These are phyloP conservation scores for Exidia glandulosa DNA, from an alignment of 768 basidiomycete species.

Conservation along the genomic window DNA sequence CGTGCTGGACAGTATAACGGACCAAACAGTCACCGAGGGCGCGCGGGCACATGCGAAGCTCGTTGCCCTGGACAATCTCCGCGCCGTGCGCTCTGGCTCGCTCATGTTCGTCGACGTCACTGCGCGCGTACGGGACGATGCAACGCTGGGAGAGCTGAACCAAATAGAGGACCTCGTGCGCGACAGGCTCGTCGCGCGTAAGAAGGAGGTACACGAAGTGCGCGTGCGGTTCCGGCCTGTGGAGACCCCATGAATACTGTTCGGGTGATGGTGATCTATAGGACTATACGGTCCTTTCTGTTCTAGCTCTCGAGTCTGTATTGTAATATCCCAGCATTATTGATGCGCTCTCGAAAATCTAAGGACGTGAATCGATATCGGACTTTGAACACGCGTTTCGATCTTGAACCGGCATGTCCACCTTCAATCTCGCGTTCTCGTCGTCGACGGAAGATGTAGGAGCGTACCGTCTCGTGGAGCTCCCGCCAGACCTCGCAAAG, in stretches of 20 bases:
- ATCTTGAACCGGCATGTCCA: not conserved
- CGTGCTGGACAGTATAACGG: conserved; percentile 45
- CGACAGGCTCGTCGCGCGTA: conserved; percentile 38
- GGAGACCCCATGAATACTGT: too few relatives aligned
- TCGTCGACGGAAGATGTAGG: not conserved
- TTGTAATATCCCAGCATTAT: too few relatives aligned
- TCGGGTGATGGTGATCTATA: too few relatives aligned
- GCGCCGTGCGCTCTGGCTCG: conserved; percentile 71
- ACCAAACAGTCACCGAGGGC: conserved; percentile 14
- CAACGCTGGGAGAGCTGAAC: conserved; percentile 49
- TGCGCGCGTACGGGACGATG: conserved; percentile 49
- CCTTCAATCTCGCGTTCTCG: not conserved
- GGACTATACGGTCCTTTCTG: too few relatives aligned
- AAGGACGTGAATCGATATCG: too few relatives aligned
- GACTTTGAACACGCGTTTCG: too few relatives aligned
- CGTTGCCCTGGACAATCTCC: conserved; percentile 40
- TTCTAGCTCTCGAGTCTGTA: too few relatives aligned
- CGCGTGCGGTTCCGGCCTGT: conserved; percentile 49
- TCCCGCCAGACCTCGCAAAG: not conserved
- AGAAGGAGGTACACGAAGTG: conserved; percentile 65
- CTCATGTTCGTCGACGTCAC: conserved; percentile 74
- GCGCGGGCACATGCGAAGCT: conserved; percentile 20
- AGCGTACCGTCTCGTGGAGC: not conserved
- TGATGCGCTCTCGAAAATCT: too few relatives aligned
- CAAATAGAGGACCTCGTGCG: conserved; percentile 53